Evolutionary conservation across 306 rosid species (phyloP).

Genomic region (Quillaja saponaria): DNA sequence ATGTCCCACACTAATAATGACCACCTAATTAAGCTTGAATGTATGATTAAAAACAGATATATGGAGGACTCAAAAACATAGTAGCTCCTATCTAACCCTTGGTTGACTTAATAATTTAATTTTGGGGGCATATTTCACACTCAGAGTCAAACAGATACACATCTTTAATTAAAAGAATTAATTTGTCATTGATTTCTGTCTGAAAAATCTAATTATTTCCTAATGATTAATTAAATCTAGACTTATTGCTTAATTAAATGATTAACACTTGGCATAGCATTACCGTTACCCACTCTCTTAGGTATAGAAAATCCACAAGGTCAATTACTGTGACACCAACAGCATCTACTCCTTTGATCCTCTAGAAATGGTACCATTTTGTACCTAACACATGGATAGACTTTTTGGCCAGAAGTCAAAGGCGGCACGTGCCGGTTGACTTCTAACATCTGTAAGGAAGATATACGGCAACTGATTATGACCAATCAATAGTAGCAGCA

Average conservation of each 20-base stretch:
- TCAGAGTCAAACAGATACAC: too few species aligned
- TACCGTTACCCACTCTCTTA: too few species aligned
- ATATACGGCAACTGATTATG: neutral
- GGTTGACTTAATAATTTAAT: conserved; percentile 30
- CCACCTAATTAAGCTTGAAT: too few species aligned
- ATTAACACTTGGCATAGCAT: too few species aligned
- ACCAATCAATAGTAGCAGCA: too few species aligned
- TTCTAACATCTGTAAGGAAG: conserved; percentile 9
- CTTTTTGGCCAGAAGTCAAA: conserved; percentile 48
- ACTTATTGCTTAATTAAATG: conserved; percentile 5
- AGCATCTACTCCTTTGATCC: conserved; percentile 34
- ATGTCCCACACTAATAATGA: too few species aligned
- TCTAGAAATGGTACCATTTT: neutral
- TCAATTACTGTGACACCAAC: conserved; percentile 79
- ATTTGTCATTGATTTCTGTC: conserved; percentile 3
- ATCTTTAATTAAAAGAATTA: neutral
- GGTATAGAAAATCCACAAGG: conserved; percentile 18
- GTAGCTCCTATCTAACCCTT: neutral
- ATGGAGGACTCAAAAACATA: too few species aligned
- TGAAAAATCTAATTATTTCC: conserved; percentile 7
- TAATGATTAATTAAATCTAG: conserved; percentile 38
- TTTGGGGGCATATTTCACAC: neutral
- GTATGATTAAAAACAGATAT: too few species aligned
- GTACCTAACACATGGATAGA: conserved; percentile 65
- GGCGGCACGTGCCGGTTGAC: conserved; percentile 23